Conservation (phyloP, 768 basidiomycete species). For the Grammothele lineata region DNA sequence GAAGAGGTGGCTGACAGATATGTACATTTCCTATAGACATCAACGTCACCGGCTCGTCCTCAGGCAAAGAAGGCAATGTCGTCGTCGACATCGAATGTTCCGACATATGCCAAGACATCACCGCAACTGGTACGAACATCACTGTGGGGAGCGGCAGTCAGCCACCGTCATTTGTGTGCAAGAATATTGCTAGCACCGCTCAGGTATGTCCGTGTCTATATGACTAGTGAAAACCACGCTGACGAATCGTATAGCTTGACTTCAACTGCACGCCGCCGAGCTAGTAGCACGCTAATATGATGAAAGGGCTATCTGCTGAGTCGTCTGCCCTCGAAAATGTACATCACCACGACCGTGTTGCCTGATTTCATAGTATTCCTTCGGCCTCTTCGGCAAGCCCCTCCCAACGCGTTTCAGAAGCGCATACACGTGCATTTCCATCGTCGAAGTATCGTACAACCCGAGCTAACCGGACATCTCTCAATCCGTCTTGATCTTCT, state of each 20-base stretch:
- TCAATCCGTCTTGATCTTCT: slow-evolving; percentile 11
- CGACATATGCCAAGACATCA: slow-evolving; percentile 33
- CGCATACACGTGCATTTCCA: too few species aligned
- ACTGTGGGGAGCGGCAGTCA: slow-evolving; percentile 26
- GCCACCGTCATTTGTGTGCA: slow-evolving; percentile 32
- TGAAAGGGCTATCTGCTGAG: too few species aligned
- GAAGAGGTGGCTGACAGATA: not conserved
- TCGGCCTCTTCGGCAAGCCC: too few species aligned
- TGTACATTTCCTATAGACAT: slow-evolving; percentile 25
- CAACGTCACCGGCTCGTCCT: slow-evolving; percentile 40
- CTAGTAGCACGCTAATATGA: too few species aligned
- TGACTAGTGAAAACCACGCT: not conserved
- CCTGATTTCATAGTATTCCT: too few species aligned
- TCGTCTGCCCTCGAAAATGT: too few species aligned
- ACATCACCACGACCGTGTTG: too few species aligned
- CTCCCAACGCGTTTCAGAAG: too few species aligned
- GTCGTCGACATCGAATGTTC: slow-evolving; percentile 43
- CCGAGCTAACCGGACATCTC: too few species aligned
- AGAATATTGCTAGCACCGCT: slow-evolving; percentile 29
- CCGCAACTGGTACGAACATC: slow-evolving; percentile 32
- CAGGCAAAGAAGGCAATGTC: slow-evolving; percentile 33
- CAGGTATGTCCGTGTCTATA: slow-evolving; percentile 20
- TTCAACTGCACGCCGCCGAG: slow-evolving; percentile 19
- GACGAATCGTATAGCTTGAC: slow-evolving; percentile 11
- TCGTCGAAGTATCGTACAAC: too few species aligned